Evolutionary conservation across 495 filamentous ascomycete genomes (phyloP).

Genomic region (Paragyromitra xinjiangensis): DNA sequence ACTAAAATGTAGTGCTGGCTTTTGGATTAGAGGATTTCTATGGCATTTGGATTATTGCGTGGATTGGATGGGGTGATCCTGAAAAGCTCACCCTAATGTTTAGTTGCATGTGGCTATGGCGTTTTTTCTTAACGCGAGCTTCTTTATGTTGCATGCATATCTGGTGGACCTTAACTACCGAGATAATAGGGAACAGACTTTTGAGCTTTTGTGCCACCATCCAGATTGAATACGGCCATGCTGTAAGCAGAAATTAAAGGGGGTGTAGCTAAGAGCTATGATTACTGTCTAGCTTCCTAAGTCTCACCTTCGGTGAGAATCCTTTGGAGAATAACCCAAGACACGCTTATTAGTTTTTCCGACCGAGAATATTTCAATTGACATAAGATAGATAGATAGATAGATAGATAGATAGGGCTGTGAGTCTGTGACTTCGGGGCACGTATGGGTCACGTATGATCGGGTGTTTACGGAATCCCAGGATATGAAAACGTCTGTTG

Average conservation of each 20-base stretch:
- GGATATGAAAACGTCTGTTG: conserved; percentile 9
- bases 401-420: conserved; percentile 19
- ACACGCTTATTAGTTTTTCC: neutral
- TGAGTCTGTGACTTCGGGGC: conserved; percentile 15
- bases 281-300: neutral
- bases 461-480: conserved; percentile 37
- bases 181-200: neutral
- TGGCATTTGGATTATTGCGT: neutral
- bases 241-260: neutral
- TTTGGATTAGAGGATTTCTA: neutral
- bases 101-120: neutral
- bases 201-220: neutral
- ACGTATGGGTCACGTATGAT: conserved; percentile 17
- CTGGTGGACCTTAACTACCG: neutral
- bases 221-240: neutral
- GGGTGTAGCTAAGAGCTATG: neutral
- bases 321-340: neutral
- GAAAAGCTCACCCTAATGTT: neutral
- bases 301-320: neutral
- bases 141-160: neutral
- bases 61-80: neutral
- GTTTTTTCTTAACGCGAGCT: neutral
- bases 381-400: too few relatives aligned
- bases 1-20: neutral
- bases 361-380: neutral